phyloP scores from a whole-genome alignment of 352 stramenopile species.

The Globisporangium middletonii region DNA sequence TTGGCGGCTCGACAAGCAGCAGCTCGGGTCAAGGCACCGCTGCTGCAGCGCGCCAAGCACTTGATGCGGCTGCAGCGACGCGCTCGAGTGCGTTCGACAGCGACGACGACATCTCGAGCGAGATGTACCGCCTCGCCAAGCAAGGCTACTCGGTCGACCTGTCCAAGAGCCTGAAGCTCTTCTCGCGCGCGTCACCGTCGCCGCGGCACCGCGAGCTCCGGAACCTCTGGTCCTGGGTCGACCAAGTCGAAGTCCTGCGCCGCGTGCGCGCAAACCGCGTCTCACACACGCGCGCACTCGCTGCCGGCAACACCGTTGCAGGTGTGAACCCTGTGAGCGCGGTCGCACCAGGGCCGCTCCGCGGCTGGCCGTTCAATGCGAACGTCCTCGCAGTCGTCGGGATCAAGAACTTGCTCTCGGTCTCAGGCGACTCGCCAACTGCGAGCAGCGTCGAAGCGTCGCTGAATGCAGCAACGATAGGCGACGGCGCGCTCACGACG shows the following conservation, averaged over 20 bases:
- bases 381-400: conserved; percentile 53
- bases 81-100: conserved; percentile 11
- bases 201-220: conserved; percentile 43
- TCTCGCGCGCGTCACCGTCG: conserved; percentile 23
- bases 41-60: conserved; percentile 26
- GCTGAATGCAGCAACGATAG: conserved; percentile 6
- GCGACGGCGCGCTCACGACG: conserved; percentile 15
- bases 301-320: conserved; percentile 17
- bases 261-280: conserved; percentile 52
- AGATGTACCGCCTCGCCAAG: conserved; percentile 75
- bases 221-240: conserved; percentile 78
- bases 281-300: conserved; percentile 29
- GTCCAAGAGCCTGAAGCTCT: conserved; percentile 72
- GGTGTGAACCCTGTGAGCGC: conserved; percentile 17
- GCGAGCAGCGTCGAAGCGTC: conserved; percentile 10
- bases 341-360: conserved; percentile 32
- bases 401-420: conserved; percentile 57
- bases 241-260: conserved; percentile 72
- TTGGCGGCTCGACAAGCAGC: conserved; percentile 29
- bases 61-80: conserved; percentile 16
- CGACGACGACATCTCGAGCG: conserved; percentile 65
- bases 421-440: conserved; percentile 14
- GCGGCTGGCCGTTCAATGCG: conserved; percentile 68
- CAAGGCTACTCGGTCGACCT: conserved; percentile 73
- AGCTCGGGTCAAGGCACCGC: conserved; percentile 26